Percentiles rank a stretch among this genome's conserved stretches.
Evolutionary conservation across 2,329 filamentous ascomycete species (phyloP).

Genomic region (Colletotrichum chrysophilum): DNA sequence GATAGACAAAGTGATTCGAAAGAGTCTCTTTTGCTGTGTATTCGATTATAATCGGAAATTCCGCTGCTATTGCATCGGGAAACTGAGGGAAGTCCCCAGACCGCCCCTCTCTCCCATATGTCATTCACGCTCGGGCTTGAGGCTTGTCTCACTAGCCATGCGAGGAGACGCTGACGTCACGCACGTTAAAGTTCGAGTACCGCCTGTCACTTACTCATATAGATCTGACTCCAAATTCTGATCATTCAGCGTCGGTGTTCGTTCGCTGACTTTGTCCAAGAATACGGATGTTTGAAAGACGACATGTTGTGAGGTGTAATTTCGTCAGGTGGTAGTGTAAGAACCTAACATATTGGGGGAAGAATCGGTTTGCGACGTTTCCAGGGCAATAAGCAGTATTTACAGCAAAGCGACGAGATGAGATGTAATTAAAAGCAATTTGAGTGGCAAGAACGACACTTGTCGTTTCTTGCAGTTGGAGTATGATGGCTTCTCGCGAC

Average conservation of each 20-base stretch:
- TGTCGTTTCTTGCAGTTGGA: background rate
- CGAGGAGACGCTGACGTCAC: background rate
- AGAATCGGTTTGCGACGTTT: background rate
- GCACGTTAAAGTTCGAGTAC: background rate
- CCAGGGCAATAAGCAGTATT: background rate
- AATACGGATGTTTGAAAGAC: background rate
- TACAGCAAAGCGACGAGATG: background rate
- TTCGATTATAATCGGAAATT: background rate
- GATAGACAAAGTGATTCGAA: rapidly evolving
- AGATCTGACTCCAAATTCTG: background rate
- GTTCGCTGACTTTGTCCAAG: rapidly evolving
- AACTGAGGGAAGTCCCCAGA: no score
- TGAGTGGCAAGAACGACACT: background rate
- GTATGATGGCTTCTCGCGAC: background rate
- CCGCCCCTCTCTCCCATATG: background rate
- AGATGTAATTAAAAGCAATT: background rate
- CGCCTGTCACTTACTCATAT: background rate
- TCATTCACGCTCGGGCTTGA: background rate
- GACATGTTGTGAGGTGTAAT: background rate
- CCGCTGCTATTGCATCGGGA: background rate
- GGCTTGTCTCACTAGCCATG: background rate
- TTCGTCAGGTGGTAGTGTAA: background rate
- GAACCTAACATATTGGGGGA: background rate
- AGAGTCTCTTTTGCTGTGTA: background rate
- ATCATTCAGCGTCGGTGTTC: background rate